Evolutionary conservation across 768 basidiomycete genomes (phyloP), one percentile per base, ranked within the genome.

Genomic region (Mycena pura): DNA sequence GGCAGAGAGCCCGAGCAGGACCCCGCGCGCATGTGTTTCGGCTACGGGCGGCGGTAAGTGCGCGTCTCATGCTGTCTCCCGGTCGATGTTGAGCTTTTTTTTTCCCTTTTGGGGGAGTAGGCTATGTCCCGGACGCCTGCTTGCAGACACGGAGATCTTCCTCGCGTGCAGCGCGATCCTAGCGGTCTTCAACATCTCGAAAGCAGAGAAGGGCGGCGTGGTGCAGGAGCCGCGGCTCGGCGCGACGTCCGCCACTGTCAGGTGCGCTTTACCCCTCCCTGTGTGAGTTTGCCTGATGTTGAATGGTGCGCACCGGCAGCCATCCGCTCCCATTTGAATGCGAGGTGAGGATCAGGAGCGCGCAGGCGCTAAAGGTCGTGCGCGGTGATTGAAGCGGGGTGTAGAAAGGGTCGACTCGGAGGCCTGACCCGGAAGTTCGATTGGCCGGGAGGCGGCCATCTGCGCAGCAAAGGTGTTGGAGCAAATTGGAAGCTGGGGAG

Each of bases 21-120:
- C 39, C 62, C 56, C 14, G 13, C n/a, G 2, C 5, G 31, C 3
- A 52, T 57, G 6, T 50, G 48, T 21, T 63, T 57, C 28, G 62
- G 62, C 9, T 58, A 36, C 11, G 62, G 62, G 14, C 48, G 62
- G 7, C 47, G 62, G 62, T 63, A 27, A 45, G 61, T 38, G 13
- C n/a, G n/a, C n/a, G n/a, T n/a, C n/a, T n/a, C n/a, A n/a, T n/a
- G n/a, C n/a, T n/a, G n/a, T n/a, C n/a, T n/a, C n/a, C n/a, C n/a
- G n/a, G n/a, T n/a, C n/a, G n/a, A n/a, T n/a, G n/a, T n/a, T n/a
- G n/a, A n/a, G n/a, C n/a, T n/a, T n/a, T 29, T 6, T 24, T 43
- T 21, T 46, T 21, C n/a, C n/a, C n/a, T n/a, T n/a, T n/a, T n/a
- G n/a, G n/a, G 9, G 5, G 9, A 6, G 11, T 29, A 60, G 58